Evolutionary conservation across 495 filamentous ascomycete species (phyloP), one percentile per base, ranked within the genome.

Genomic region (Aspergillus ostianus): DNA sequence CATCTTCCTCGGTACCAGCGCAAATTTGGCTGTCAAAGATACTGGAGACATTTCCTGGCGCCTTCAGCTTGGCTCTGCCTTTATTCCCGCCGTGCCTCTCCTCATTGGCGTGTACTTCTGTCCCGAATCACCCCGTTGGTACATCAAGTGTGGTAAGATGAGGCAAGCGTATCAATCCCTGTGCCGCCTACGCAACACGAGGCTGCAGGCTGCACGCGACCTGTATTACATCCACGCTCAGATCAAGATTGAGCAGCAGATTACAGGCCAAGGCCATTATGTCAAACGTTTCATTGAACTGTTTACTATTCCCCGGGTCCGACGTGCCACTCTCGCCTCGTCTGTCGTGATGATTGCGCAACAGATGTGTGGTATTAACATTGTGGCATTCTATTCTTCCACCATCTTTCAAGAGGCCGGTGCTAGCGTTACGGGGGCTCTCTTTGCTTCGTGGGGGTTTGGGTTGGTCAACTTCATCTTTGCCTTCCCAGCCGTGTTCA

Each of bases 361-460:
- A 76, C 91, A 96, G 73, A 90, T 95, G 86, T 94, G 90, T 69
- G 89, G 90, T 60, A 89, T 77, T 69, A 76, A 70, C 74, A 89
- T 93, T 70, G 89, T 93, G 41, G 85, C 90, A n/a, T 94, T 93
- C 78, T 96, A 94, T 73, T 88, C 84, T 0, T 86, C 86, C 0
- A 89, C 89, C 2, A 79, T 94, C 52, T 93, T 93, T 76, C 64
- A 68, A 7, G 62, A 89, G 2, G 84, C 89, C 18, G 86, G 88
- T 20, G 82, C 84, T 19, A 70, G 44, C 53, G 72, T 81, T 17
- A 81, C 77, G 54, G 67, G 79, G 5, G 85, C 91, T 41, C 81
- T 95, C 7, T 76, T 89, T 17, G 87, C 85, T 2, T 92, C 89
- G 0, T 90, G 85, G 64, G 91, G 91, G 2, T 94, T 92, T 65